phyloP scores from a whole-genome alignment of 768 basidiomycete genomes.

The Mycena polygramma region DNA sequence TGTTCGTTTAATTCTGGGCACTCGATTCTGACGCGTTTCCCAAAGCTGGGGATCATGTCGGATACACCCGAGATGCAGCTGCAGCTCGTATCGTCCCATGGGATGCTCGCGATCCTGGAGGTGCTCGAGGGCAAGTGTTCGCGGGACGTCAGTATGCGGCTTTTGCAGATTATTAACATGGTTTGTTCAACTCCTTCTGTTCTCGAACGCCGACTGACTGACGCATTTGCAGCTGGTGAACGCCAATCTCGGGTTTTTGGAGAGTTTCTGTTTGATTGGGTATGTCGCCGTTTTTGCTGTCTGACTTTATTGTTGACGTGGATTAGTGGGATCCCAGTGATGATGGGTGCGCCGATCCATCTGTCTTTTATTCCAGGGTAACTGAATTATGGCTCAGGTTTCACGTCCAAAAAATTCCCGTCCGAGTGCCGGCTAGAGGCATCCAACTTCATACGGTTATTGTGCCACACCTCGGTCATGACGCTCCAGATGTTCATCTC shows the following conservation, averaged over 20 bases:
- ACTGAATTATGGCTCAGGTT: slow-evolving; percentile 61
- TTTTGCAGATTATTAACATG: slow-evolving; percentile 91
- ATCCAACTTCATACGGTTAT: slow-evolving; percentile 91
- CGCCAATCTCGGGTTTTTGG: slow-evolving; percentile 86
- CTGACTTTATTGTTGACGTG: slow-evolving; percentile 26
- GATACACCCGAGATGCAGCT: slow-evolving; percentile 88
- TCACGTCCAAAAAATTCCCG: slow-evolving; percentile 94
- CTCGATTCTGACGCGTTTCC: neutral
- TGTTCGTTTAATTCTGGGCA: neutral
- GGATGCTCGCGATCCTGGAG: slow-evolving; percentile 94
- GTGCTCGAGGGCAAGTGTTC: slow-evolving; percentile 90
- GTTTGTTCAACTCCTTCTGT: slow-evolving; percentile 56
- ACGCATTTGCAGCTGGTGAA: slow-evolving; percentile 64
- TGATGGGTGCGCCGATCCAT: slow-evolving; percentile 75
- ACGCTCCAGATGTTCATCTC: slow-evolving; percentile 99
- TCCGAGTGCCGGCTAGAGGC: slow-evolving; percentile 95
- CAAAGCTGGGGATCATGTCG: slow-evolving; percentile 80
- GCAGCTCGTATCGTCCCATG: slow-evolving; percentile 93
- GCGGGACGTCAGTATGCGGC: slow-evolving; percentile 86
- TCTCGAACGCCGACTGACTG: slow-evolving; percentile 53
- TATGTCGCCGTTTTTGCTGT: slow-evolving; percentile 46
- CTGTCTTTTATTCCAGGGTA: neutral
- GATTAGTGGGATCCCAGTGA: slow-evolving; percentile 89
- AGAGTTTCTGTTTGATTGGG: slow-evolving; percentile 96
- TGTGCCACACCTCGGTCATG: slow-evolving; percentile 93